Evolutionary conservation across 805 yeast species (phyloP).

Genomic region (Debaryomyces tyrocola): DNA sequence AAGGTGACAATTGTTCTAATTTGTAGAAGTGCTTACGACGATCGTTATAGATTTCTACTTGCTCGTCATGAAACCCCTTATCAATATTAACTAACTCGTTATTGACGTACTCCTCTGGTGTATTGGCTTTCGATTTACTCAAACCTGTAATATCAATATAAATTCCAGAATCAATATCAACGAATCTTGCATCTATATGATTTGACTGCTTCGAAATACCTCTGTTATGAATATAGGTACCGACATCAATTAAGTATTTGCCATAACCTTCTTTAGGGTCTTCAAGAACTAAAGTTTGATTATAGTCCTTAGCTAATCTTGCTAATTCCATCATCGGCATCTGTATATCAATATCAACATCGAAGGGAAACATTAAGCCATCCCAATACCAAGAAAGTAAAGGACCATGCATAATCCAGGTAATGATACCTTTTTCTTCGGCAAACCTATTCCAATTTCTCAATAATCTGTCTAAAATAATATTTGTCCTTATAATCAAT

Average conservation of each 20-base stretch:
- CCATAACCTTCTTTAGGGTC: conserved; percentile 30
- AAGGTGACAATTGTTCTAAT: conserved; percentile 50
- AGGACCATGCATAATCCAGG: conserved; percentile 31
- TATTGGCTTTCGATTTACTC: conserved; percentile 17
- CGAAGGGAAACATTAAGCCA: conserved; percentile 29
- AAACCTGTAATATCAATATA: conserved; percentile 58
- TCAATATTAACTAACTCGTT: conserved; percentile 7
- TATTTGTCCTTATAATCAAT: conserved; percentile 15
- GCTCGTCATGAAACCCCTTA: conserved; percentile 18
- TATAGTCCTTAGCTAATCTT: conserved; percentile 19
- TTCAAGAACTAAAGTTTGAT: conserved; percentile 30
- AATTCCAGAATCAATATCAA: conserved; percentile 57
- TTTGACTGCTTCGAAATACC: conserved; percentile 19
- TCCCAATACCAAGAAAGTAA: conserved; percentile 32
- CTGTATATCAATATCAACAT: conserved; percentile 28
- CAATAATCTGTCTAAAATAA: conserved; percentile 21
- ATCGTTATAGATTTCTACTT: conserved; percentile 39
- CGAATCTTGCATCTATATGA: conserved; percentile 48
- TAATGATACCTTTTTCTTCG: conserved; percentile 19
- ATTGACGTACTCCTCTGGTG: conserved; percentile 14
- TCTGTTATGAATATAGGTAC: conserved; percentile 28
- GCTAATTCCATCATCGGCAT: conserved; percentile 24
- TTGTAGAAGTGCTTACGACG: conserved; percentile 58
- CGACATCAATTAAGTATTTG: conserved; percentile 27
- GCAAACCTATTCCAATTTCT: conserved; percentile 27